Evolutionary conservation across 2,329 filamentous ascomycete species (phyloP).

Genomic region (Clonostachys sp.): DNA sequence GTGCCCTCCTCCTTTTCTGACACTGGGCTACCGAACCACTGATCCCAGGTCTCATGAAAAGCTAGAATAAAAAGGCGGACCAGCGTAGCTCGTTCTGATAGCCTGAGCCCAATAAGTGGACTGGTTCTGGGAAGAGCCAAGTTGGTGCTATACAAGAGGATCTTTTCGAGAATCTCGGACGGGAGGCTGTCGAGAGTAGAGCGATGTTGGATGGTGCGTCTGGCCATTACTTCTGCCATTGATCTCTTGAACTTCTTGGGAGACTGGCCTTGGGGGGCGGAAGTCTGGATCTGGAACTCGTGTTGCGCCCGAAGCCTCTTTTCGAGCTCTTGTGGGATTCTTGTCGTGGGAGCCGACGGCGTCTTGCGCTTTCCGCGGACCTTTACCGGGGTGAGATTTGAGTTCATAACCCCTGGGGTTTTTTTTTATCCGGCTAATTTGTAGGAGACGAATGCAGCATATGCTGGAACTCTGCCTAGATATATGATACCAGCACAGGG

Average conservation of each 20-base stretch:
- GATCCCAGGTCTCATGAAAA: slow-evolving; percentile 31
- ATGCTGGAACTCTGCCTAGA: too few relatives aligned
- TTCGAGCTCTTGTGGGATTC: slow-evolving; percentile 1
- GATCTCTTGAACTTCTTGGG: slow-evolving; percentile 19
- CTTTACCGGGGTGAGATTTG: slow-evolving; percentile 41
- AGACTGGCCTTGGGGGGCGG: background rate
- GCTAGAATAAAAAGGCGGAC: slow-evolving; percentile 27
- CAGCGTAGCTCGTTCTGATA: slow-evolving; percentile 34
- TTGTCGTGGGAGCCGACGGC: slow-evolving; percentile 1
- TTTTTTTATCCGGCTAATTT: too few relatives aligned
- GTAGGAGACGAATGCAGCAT: too few relatives aligned
- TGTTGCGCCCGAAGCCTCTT: background rate
- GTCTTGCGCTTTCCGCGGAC: slow-evolving; percentile 38
- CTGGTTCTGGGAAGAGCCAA: slow-evolving; percentile 39
- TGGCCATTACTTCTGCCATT: slow-evolving; percentile 19
- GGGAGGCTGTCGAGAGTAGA: slow-evolving; percentile 32
- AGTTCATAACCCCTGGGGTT: background rate
- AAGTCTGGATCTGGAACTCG: slow-evolving; percentile 1
- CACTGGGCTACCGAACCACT: slow-evolving; percentile 23
- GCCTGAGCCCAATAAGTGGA: slow-evolving; percentile 35
- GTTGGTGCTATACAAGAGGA: slow-evolving; percentile 46
- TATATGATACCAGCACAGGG: too few relatives aligned
- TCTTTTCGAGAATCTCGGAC: slow-evolving; percentile 46
- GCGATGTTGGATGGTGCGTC: slow-evolving; percentile 14
- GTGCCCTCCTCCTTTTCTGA: slow-evolving; percentile 1